A percentile compares a stretch with the other conserved stretches of the same genome.
phyloP scores from a whole-genome alignment of 1,284 basidiomycete genomes.

The Moesziomyces antarcticus region DNA sequence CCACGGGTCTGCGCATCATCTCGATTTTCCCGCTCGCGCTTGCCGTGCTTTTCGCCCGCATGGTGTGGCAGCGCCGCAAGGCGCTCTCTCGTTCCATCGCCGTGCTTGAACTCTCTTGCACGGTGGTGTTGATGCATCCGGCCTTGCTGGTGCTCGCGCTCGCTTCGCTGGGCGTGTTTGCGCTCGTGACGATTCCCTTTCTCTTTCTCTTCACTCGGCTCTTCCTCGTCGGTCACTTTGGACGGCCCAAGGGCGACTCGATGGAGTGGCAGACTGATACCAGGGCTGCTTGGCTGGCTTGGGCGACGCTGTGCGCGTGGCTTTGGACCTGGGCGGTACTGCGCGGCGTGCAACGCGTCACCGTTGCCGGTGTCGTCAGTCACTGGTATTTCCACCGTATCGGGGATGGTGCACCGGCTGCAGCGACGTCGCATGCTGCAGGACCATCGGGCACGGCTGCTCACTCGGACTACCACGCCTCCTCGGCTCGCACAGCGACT shows the following conservation, averaged over 20 bases:
- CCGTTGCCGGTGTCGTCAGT: constrained; percentile 84
- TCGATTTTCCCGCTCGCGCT: constrained; percentile 79
- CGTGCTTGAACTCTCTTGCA: constrained; percentile 82
- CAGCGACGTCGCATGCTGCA: constrained; percentile 11
- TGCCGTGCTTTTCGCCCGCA: constrained; percentile 77
- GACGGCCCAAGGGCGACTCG: constrained; percentile 36
- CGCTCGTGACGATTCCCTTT: constrained; percentile 84
- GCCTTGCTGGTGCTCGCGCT: constrained; percentile 84
- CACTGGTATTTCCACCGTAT: constrained; percentile 84
- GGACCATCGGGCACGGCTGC: background rate
- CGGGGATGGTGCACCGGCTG: constrained; percentile 13
- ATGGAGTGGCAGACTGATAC: constrained; percentile 78
- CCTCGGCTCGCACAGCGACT: constrained; percentile 3
- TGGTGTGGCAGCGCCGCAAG: constrained; percentile 76
- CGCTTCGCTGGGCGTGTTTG: constrained; percentile 77
- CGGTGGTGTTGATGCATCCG: constrained; percentile 80
- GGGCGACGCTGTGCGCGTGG: constrained; percentile 78
- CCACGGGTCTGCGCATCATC: constrained; percentile 83
- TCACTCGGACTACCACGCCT: background rate
- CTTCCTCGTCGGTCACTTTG: constrained; percentile 70
- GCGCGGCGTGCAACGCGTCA: constrained; percentile 81
- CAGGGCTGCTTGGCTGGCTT: constrained; percentile 86
- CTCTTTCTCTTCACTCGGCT: constrained; percentile 79
- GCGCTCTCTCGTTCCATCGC: constrained; percentile 74
- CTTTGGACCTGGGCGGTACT: constrained; percentile 91